phyloP scores from a whole-genome alignment of 148 eudicot genomes.

The Talinum fruticosum region DNA sequence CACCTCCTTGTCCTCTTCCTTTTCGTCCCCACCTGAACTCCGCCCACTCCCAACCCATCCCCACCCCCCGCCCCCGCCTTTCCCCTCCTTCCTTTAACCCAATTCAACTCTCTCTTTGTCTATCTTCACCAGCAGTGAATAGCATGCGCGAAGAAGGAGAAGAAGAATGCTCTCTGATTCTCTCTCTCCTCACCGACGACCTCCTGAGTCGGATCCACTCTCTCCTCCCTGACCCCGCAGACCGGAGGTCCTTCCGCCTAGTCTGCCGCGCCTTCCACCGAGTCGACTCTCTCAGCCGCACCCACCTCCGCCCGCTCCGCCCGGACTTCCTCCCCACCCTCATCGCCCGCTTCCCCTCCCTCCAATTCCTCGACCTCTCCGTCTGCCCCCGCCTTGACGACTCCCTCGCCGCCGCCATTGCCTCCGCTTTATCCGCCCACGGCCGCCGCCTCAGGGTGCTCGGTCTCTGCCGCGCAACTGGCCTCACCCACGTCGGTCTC shows the following conservation, averaged over 20 bases:
- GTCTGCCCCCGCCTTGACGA: conserved; percentile 56
- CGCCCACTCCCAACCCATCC: background rate
- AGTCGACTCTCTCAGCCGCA: conserved; percentile 48
- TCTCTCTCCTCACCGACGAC: conserved; percentile 53
- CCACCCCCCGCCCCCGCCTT: background rate
- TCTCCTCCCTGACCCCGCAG: conserved; percentile 32
- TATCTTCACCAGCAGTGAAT: too few relatives aligned
- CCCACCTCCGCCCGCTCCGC: conserved; percentile 51
- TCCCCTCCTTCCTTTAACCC: background rate
- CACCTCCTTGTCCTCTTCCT: conserved; percentile 43
- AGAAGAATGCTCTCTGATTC: conserved; percentile 13
- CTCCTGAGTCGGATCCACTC: conserved; percentile 42
- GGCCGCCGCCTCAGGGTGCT: conserved; percentile 10
- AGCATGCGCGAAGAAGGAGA: background rate
- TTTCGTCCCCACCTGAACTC: conserved; percentile 46
- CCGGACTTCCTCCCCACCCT: conserved; percentile 43
- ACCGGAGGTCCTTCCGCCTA: conserved; percentile 52
- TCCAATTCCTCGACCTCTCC: conserved; percentile 58
- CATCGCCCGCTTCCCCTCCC: conserved; percentile 30
- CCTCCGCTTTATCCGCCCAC: conserved; percentile 22
- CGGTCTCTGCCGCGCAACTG: conserved; percentile 20
- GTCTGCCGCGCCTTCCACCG: conserved; percentile 48
- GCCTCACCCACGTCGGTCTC: conserved; percentile 20
- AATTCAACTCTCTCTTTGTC: background rate
- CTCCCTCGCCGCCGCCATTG: conserved; percentile 23